These are phyloP conservation scores for Aspergillus ibericus DNA, from an alignment of 2,329 filamentous ascomycete genomes.

Conservation along the genomic window DNA sequence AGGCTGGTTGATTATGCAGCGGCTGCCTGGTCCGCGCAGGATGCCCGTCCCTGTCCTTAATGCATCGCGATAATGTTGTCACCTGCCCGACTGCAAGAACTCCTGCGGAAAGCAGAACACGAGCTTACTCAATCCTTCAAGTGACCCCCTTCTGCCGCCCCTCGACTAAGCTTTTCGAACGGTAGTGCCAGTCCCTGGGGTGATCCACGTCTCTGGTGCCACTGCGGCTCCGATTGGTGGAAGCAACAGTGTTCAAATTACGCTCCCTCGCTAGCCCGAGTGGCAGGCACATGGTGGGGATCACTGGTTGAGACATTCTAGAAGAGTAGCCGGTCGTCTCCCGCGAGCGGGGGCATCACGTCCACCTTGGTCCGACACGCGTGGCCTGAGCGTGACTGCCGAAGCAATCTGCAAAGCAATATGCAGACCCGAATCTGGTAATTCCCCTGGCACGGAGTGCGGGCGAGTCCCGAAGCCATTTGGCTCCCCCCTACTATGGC, in stretches of 20 bases:
- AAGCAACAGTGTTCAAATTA: neutral
- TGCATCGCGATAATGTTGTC: neutral
- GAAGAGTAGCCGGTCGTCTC: neutral
- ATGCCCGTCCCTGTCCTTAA: neutral
- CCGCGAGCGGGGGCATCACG: neutral
- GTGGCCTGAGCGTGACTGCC: neutral
- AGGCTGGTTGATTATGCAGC: neutral
- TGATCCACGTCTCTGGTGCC: neutral
- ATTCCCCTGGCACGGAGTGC: neutral
- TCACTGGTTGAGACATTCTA: neutral
- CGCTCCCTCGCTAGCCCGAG: neutral
- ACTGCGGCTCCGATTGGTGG: neutral
- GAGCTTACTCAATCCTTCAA: neutral
- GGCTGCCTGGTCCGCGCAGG: neutral
- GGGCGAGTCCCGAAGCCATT: neutral
- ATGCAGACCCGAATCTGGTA: too few relatives aligned
- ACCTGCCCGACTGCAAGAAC: neutral
- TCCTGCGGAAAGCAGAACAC: neutral
- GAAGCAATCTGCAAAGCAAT: neutral
- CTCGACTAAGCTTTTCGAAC: neutral
- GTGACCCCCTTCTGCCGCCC: neutral
- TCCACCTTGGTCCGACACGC: neutral
- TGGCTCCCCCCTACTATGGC: too few relatives aligned
- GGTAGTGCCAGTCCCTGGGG: neutral
- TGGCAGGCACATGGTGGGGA: neutral